Evolutionary conservation across 129 eudicot genomes (phyloP).

Genomic region (Chrysanthemum lavandulifolium): DNA sequence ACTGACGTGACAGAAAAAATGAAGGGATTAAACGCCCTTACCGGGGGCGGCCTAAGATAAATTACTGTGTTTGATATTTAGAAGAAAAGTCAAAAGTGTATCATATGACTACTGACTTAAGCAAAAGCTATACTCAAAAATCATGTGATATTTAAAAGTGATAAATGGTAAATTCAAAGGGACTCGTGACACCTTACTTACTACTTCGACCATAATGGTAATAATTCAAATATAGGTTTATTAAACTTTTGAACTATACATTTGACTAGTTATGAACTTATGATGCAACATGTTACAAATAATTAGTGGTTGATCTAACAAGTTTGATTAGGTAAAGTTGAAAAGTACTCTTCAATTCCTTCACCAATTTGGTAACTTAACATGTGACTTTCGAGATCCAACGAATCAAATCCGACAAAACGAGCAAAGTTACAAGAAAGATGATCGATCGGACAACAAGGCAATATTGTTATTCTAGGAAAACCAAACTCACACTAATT

Average conservation of each 20-base stretch:
- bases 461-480: neutral
- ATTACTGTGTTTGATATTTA: too few relatives aligned
- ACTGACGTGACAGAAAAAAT: too few relatives aligned
- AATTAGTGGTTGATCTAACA: neutral
- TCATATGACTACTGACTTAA: constrained; percentile 11
- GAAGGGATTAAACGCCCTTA: too few relatives aligned
- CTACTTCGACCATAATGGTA: constrained; percentile 3
- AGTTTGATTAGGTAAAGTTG: neutral
- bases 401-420: neutral
- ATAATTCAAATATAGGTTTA: too few relatives aligned
- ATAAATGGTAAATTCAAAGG: too few relatives aligned
- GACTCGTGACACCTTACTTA: constrained; percentile 12
- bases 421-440: constrained; percentile 15
- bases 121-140: constrained; percentile 8
- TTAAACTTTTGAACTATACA: too few relatives aligned
- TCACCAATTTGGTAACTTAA: neutral
- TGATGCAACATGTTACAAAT: too few relatives aligned
- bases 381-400: constrained; percentile 11
- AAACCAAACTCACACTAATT: neutral
- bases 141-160: constrained; percentile 24
- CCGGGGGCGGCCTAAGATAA: too few relatives aligned
- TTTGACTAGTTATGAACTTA: too few relatives aligned
- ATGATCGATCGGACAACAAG: neutral
- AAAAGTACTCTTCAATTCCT: neutral
- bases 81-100: constrained; percentile 7